Conservation (phyloP, 371 early-diverging fungal species). For the Mortierella sp. region DNA sequence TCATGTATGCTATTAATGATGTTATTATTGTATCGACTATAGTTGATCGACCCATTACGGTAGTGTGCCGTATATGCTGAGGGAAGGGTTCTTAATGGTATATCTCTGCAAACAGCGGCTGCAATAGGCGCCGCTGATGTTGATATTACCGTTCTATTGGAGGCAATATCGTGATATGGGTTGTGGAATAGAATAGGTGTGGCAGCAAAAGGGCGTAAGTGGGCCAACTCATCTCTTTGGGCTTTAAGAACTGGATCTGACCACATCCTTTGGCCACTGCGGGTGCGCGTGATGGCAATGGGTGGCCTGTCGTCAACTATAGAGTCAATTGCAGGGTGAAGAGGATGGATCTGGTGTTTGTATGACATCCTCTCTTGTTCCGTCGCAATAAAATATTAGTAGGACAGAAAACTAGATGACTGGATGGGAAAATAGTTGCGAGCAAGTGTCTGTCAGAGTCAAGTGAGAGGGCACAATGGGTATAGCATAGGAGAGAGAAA, state of each 20-base stretch:
- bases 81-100: conserved; percentile 27
- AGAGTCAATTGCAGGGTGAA: conserved; percentile 3
- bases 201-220: background rate
- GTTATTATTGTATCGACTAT: conserved; percentile 10
- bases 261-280: conserved; percentile 38
- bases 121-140: conserved; percentile 15
- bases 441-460: background rate
- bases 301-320: background rate
- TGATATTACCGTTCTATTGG: conserved; percentile 6
- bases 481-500: background rate
- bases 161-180: background rate
- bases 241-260: conserved; percentile 26
- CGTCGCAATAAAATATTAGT: background rate
- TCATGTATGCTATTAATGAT: conserved; percentile 27
- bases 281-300: conserved; percentile 15
- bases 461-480: background rate
- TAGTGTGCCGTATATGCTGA: conserved; percentile 30
- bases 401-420: background rate
- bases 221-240: conserved; percentile 14
- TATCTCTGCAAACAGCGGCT: conserved; percentile 28
- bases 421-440: background rate
- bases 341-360: conserved; percentile 6
- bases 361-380: background rate
- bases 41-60: conserved; percentile 9
- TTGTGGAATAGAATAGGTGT: background rate